phyloP scores from a whole-genome alignment of 169 alveolate genomes.

The Toxoplasma gondii region DNA sequence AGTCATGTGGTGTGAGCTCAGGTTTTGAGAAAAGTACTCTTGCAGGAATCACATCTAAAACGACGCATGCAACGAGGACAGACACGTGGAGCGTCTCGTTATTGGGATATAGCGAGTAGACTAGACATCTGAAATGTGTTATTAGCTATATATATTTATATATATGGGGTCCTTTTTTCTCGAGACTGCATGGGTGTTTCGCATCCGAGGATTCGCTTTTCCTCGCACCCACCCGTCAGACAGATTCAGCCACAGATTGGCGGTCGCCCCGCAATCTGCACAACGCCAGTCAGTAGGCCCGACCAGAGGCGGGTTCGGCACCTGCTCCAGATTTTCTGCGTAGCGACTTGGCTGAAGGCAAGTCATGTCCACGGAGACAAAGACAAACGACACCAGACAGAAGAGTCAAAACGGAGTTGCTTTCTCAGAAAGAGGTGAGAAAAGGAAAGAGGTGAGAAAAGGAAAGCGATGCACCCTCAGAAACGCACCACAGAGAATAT shows the following conservation, averaged over 20 bases:
- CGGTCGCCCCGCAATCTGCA: slow-evolving; percentile 69
- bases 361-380: background rate
- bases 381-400: background rate
- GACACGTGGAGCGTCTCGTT: too few relatives aligned
- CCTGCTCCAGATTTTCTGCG: slow-evolving; percentile 47
- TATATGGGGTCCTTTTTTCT: too few relatives aligned
- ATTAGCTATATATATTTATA: too few relatives aligned
- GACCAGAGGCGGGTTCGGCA: slow-evolving; percentile 59
- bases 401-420: background rate
- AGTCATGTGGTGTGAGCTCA: too few relatives aligned
- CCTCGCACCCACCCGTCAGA: slow-evolving; percentile 69
- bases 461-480: background rate
- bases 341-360: slow-evolving; percentile 58
- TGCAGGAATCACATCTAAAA: too few relatives aligned
- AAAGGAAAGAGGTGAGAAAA: background rate
- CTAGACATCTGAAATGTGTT: too few relatives aligned
- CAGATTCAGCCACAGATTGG: slow-evolving; percentile 72
- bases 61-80: too few relatives aligned
- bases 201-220: background rate
- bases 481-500: background rate
- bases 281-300: slow-evolving; percentile 70
- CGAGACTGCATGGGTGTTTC: too few relatives aligned
- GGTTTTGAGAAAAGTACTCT: too few relatives aligned
- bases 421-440: background rate
- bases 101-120: too few relatives aligned